Evolutionary conservation across 768 basidiomycete genomes (phyloP).

Genomic region (Mycena metata): DNA sequence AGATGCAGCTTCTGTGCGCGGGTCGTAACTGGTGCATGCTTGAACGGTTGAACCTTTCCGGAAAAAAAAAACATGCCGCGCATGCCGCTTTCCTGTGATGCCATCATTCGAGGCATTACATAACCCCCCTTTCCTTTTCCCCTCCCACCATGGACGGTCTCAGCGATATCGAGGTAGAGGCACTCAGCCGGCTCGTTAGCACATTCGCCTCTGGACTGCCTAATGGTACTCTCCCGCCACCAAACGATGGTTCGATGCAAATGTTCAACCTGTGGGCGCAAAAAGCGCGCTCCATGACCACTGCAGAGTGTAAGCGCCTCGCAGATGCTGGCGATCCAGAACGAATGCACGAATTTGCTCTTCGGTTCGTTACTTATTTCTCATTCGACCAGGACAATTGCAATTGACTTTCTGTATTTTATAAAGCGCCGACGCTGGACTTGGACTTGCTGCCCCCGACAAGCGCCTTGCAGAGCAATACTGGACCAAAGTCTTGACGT

Average conservation of each 20-base stretch:
- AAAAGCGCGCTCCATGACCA: conserved; percentile 3
- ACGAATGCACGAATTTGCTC: conserved; percentile 16
- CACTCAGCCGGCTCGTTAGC: neutral
- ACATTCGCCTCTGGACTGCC: neutral
- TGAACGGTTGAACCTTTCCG: too few relatives aligned
- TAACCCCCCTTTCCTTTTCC: neutral
- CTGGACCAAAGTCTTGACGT: neutral
- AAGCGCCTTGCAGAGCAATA: neutral
- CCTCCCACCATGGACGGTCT: conserved; percentile 1
- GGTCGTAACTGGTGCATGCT: too few relatives aligned
- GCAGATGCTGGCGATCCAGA: conserved; percentile 16
- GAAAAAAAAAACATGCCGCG: too few relatives aligned
- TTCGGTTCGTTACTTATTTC: neutral
- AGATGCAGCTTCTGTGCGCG: too few relatives aligned
- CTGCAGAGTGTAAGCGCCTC: neutral
- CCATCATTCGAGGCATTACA: too few relatives aligned
- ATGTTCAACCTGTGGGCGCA: neutral
- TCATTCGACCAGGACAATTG: neutral
- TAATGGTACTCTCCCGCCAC: neutral
- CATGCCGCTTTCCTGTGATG: too few relatives aligned
- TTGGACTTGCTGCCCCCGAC: conserved; percentile 1
- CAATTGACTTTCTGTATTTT: too few relatives aligned
- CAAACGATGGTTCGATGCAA: neutral
- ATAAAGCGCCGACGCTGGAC: conserved; percentile 4
- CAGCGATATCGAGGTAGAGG: neutral